phyloP scores from a whole-genome alignment of 192 early-diverging fungal species.

The Polychytrium aggregatum region DNA sequence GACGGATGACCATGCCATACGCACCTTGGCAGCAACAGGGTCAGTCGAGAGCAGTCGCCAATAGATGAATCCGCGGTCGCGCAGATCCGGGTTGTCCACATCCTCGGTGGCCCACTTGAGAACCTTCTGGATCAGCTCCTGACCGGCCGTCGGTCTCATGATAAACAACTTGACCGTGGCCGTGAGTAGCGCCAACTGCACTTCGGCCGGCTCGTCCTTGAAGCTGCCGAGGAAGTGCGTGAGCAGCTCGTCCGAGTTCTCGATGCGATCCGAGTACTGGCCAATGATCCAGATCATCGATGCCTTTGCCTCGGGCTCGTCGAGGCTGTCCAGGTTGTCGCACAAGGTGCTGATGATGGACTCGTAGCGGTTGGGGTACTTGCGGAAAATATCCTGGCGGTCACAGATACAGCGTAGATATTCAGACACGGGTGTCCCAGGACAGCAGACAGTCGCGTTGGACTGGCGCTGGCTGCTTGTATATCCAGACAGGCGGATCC shows the following conservation, averaged over 20 bases:
- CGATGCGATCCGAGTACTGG: constrained; percentile 94
- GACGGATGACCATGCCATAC: not conserved
- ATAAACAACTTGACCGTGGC: constrained; percentile 95
- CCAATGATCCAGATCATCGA: constrained; percentile 99
- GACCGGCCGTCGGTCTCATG: constrained; percentile 79
- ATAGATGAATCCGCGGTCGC: constrained; percentile 96
- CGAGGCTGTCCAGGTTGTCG: constrained; percentile 90
- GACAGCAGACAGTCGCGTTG: too few species aligned
- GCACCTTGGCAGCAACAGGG: constrained; percentile 72
- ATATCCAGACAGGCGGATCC: too few species aligned
- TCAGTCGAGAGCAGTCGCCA: constrained; percentile 94
- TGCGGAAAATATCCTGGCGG: constrained; percentile 87
- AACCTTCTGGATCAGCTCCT: constrained; percentile 87
- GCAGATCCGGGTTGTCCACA: constrained; percentile 91
- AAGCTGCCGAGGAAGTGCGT: constrained; percentile 81
- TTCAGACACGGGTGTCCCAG: too few species aligned
- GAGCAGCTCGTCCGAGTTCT: constrained; percentile 86
- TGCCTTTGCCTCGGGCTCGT: constrained; percentile 95
- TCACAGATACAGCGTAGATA: too few species aligned
- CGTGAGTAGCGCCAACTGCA: constrained; percentile 87
- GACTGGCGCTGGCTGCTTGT: too few species aligned
- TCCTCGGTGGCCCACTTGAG: constrained; percentile 92
- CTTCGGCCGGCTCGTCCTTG: constrained; percentile 71
- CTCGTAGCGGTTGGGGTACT: constrained; percentile 97
- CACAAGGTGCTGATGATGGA: constrained; percentile 83